Evolutionary conservation across 2,329 filamentous ascomycete species (phyloP).

Genomic region (Colletotrichum sp.): DNA sequence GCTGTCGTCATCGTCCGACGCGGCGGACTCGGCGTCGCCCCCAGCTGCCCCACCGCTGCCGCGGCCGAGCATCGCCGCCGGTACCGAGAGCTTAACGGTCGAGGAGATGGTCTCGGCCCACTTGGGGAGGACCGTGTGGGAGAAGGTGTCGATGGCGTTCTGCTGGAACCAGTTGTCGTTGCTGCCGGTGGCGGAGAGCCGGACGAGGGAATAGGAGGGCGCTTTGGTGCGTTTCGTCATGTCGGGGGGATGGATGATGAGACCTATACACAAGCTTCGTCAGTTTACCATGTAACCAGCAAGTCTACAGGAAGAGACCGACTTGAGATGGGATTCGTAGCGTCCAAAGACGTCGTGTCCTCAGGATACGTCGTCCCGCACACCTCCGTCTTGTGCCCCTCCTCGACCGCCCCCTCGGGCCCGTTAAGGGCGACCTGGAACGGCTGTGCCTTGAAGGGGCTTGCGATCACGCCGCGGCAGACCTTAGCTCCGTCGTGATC

Average conservation of each 20-base stretch:
- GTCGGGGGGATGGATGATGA: slow-evolving; percentile 50
- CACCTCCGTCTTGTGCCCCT: slow-evolving; percentile 43
- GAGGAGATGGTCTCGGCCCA: slow-evolving; percentile 56
- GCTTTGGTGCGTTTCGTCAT: slow-evolving; percentile 30
- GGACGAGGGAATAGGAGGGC: slow-evolving; percentile 57
- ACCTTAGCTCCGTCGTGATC: slow-evolving; percentile 38
- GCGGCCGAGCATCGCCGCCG: slow-evolving; percentile 49
- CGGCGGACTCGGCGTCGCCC: slow-evolving; percentile 23
- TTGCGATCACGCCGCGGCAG: slow-evolving; percentile 60
- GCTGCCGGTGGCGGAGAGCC: slow-evolving; percentile 55
- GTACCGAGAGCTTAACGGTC: slow-evolving; percentile 47
- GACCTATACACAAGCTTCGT: slow-evolving; percentile 36
- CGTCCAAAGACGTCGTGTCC: slow-evolving; percentile 28
- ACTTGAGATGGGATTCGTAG: slow-evolving; percentile 54
- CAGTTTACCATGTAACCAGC: not conserved
- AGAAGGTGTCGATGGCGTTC: slow-evolving; percentile 40
- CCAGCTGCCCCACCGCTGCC: slow-evolving; percentile 33
- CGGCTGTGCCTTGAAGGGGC: slow-evolving; percentile 52
- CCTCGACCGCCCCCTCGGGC: slow-evolving; percentile 22
- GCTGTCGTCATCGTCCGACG: slow-evolving; percentile 22
- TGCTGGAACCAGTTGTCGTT: slow-evolving; percentile 61
- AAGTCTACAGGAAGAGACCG: slow-evolving; percentile 22
- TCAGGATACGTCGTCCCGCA: slow-evolving; percentile 53
- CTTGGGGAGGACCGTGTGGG: slow-evolving; percentile 20
- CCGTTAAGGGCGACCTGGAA: slow-evolving; percentile 54